phyloP scores from a whole-genome alignment of 352 stramenopile genomes.

The Blastocystis sp. region DNA sequence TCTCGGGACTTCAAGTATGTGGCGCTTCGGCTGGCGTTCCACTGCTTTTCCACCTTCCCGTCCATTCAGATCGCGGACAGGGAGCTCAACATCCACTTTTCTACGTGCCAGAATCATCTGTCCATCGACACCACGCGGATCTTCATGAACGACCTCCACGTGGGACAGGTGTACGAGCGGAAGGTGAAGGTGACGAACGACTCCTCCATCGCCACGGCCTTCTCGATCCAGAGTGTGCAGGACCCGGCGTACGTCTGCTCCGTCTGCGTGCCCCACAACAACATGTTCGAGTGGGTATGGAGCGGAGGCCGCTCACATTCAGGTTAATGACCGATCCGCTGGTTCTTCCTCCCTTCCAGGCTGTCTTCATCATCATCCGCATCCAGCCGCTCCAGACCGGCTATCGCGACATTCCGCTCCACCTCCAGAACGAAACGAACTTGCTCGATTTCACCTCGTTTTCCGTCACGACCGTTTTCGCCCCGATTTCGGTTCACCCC shows the following conservation, averaged over 20 bases:
- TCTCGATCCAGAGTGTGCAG: constrained; percentile 25
- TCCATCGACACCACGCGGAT: neutral
- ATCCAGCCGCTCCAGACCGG: constrained; percentile 51
- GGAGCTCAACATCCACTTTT: constrained; percentile 22
- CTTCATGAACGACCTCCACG: constrained; percentile 58
- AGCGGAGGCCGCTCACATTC: neutral
- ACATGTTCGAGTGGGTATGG: neutral
- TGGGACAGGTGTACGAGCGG: constrained; percentile 54
- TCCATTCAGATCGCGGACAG: constrained; percentile 4
- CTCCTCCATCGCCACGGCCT: constrained; percentile 15
- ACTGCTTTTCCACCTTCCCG: constrained; percentile 14
- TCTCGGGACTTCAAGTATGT: neutral
- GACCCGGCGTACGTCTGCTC: constrained; percentile 39
- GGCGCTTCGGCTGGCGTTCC: constrained; percentile 4
- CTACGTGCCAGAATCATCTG: constrained; percentile 13
- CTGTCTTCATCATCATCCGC: neutral
- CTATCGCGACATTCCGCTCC: constrained; percentile 34
- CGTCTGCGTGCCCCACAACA: neutral
- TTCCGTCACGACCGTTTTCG: constrained; percentile 34
- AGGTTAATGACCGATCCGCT: constrained; percentile 32
- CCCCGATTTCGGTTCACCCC: neutral
- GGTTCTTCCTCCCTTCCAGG: neutral
- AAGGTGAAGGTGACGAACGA: constrained; percentile 26
- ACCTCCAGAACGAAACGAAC: constrained; percentile 54
- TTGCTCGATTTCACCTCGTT: constrained; percentile 21